Evolutionary conservation across 768 basidiomycete genomes (phyloP).

Genomic region (Plicaturopsis crispa): DNA sequence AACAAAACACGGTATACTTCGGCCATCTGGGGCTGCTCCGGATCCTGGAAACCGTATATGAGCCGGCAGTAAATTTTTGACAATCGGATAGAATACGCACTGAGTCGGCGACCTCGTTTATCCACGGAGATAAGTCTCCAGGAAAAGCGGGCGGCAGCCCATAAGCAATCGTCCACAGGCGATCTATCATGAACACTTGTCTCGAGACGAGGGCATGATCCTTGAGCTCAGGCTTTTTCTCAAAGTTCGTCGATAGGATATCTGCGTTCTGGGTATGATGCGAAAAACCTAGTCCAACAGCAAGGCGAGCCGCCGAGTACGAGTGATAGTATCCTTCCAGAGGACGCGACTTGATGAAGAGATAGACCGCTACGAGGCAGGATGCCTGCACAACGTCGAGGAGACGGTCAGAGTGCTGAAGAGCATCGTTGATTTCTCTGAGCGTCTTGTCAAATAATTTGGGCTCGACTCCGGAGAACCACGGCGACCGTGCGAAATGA

Average conservation of each 20-base stretch:
- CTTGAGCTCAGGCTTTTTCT: slow-evolving; percentile 30
- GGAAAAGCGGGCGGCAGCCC: slow-evolving; percentile 47
- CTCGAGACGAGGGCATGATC: slow-evolving; percentile 50
- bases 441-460: slow-evolving; percentile 42
- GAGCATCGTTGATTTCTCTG: slow-evolving; percentile 42
- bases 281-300: slow-evolving; percentile 53
- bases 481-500: slow-evolving; percentile 39
- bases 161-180: slow-evolving; percentile 49
- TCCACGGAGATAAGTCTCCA: slow-evolving; percentile 22
- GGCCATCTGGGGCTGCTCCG: too few species aligned
- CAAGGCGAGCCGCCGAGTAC: slow-evolving; percentile 52
- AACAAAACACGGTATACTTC: too few species aligned
- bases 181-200: slow-evolving; percentile 57
- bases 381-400: slow-evolving; percentile 55
- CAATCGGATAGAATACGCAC: too few species aligned
- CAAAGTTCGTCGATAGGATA: slow-evolving; percentile 5
- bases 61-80: too few species aligned
- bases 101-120: too few species aligned
- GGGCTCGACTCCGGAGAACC: slow-evolving; percentile 34
- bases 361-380: slow-evolving; percentile 51
- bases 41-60: too few species aligned
- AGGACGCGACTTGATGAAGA: slow-evolving; percentile 46
- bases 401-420: slow-evolving; percentile 47
- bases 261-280: slow-evolving; percentile 23
- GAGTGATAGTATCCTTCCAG: slow-evolving; percentile 58